Evolutionary conservation across 306 rosid species (phyloP).

Genomic region (Prosopis cineraria): DNA sequence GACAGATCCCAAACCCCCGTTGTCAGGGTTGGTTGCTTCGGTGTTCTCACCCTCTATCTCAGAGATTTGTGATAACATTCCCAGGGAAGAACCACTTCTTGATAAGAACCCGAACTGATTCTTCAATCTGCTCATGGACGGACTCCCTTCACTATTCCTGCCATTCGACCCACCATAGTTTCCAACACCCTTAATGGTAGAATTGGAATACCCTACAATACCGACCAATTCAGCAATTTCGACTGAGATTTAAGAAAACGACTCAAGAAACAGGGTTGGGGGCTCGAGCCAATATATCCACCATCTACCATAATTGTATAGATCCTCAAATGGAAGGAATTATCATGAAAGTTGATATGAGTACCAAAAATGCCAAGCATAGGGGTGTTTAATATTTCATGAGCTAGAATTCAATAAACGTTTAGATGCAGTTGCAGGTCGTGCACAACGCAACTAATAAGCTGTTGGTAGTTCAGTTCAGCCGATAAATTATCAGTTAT

Average conservation of each 20-base stretch:
- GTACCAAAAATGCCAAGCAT: slow-evolving; percentile 7
- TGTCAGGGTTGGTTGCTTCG: slow-evolving; percentile 47
- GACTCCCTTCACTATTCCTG: slow-evolving; percentile 45
- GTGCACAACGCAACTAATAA: neutral
- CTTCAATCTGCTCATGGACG: slow-evolving; percentile 56
- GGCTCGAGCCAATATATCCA: neutral
- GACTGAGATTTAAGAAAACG: slow-evolving; percentile 3
- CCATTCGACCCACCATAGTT: slow-evolving; percentile 46
- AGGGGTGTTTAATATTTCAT: neutral
- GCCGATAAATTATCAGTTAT: neutral
- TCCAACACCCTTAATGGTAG: slow-evolving; percentile 48
- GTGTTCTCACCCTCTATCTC: slow-evolving; percentile 55
- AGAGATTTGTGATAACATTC: slow-evolving; percentile 66
- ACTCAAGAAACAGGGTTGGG: neutral
- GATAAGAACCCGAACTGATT: slow-evolving; percentile 60
- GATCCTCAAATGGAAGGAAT: slow-evolving; percentile 15
- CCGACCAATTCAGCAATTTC: slow-evolving; percentile 24
- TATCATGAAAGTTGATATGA: neutral
- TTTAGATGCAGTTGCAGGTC: neutral
- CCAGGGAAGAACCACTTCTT: slow-evolving; percentile 58
- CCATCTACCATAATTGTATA: neutral
- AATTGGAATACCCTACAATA: slow-evolving; percentile 53
- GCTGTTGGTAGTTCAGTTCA: neutral
- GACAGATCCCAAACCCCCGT: slow-evolving; percentile 39
- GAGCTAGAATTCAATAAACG: neutral